Base-by-base conservation (phyloP, 139 green algal genomes). In the Chlorokybus atmophyticus region DNA sequence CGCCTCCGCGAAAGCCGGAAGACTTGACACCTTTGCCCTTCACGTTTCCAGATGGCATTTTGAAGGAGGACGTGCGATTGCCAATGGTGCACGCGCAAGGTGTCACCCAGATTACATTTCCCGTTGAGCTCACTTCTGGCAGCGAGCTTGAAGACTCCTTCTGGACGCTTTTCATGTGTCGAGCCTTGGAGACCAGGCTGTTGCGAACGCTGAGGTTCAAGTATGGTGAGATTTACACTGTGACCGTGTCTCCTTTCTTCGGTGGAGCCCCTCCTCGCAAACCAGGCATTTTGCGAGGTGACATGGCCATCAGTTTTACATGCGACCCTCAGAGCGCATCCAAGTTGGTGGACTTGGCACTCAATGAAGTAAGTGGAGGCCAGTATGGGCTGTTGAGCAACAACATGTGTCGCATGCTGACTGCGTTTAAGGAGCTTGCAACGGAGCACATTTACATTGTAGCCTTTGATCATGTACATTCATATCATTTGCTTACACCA, bases 261-360 rank as follows among this genome's bases (percentile, higher is more conserved):
- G 61, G 61, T 2, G 61, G 52, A 8, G 68, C 80, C 35, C 57
- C 82, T 1, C 83, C 83, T 2, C 73, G 55, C 3, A 64, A 50
- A 32, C 50, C 52, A 2, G 77, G 67, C 19, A 48, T 57, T 14
- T 29, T 81, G 6, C 55, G 61, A 4, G 84, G 83, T 1, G 83
- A 92, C 49, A 51, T 93, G 32, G 75, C 74, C 29, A 76, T 94
- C 52, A 60, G 44, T 28, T 94, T 93, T 68, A 80, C 70, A 3
- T 94, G 86, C 66, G 81, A 83, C 64, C 86, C 86, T 0, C 68
- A 63, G 35, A 71, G 67, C 47, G 73, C 70, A 1, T 59, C 63
- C 31, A 55, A 58, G 8, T 65, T 78, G 6, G 59, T 79, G 49
- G 70, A 77, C 32, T 53, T 85, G 59, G 76, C 76, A 2, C 56